Evolutionary conservation across 345 rosid genomes (phyloP).

Genomic region (Populus simonii): DNA sequence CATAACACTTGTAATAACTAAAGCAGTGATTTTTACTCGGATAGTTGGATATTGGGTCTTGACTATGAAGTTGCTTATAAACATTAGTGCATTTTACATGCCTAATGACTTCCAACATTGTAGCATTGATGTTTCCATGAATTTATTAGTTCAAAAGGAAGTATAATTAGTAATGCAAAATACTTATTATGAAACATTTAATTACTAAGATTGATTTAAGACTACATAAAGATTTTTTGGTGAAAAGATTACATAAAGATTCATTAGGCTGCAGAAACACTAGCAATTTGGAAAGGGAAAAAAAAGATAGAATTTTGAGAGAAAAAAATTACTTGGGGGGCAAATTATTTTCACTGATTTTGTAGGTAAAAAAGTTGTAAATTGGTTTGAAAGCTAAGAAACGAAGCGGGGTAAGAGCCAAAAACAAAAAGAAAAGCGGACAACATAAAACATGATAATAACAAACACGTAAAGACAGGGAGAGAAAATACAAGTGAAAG

Average conservation of each 20-base stretch:
- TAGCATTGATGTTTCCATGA: not conserved
- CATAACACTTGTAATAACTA: not conserved
- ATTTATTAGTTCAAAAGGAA: not conserved
- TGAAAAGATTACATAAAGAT: not conserved
- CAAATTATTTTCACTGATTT: not conserved
- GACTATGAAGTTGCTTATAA: not conserved
- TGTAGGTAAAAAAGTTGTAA: not conserved
- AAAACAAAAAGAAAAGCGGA: not conserved
- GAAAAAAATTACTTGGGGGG: not conserved
- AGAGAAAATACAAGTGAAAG: not conserved
- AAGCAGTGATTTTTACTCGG: not conserved
- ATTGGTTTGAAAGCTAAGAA: not conserved
- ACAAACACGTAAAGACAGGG: not conserved
- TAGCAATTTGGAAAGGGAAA: not conserved
- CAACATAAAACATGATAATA: not conserved
- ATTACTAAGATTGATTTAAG: not conserved
- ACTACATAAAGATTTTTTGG: not conserved
- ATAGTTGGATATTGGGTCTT: not conserved
- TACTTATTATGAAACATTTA: not conserved
- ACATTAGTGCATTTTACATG: not conserved
- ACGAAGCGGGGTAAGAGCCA: not conserved
- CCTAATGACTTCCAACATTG: not conserved
- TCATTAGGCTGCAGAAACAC: not conserved
- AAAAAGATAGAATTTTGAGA: too few species aligned
- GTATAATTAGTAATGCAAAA: not conserved